A percentile compares a stretch with the other conserved stretches of the same genome.
Evolutionary conservation across 306 rosid genomes (phyloP).

Genomic region (Vigna angularis): DNA sequence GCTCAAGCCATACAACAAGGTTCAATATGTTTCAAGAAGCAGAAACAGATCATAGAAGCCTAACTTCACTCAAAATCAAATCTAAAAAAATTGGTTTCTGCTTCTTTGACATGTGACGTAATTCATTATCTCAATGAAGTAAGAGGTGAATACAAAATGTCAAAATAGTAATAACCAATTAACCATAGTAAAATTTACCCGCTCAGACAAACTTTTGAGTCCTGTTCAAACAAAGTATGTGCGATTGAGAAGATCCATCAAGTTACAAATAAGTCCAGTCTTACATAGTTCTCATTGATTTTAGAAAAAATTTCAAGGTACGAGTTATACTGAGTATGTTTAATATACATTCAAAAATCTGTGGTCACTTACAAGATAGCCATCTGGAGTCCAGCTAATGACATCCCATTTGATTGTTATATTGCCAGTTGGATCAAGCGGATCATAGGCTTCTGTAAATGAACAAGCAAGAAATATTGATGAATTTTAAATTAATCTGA

Average conservation of each 20-base stretch:
- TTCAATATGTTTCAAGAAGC: neutral
- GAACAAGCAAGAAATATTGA: conserved; percentile 30
- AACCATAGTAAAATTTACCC: conserved; percentile 6
- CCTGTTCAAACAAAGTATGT: neutral
- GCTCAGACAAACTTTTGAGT: neutral
- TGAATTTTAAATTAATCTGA: neutral
- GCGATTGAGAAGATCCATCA: conserved; percentile 10
- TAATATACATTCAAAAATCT: conserved; percentile 30
- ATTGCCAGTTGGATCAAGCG: conserved; percentile 91
- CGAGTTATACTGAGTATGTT: conserved; percentile 8
- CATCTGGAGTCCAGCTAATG: conserved; percentile 89
- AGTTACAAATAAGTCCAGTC: conserved; percentile 5
- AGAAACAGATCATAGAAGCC: neutral
- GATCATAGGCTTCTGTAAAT: conserved; percentile 84
- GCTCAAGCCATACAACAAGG: conserved; percentile 46
- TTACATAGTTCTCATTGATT: conserved; percentile 8
- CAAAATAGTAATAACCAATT: conserved; percentile 11
- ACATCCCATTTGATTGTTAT: conserved; percentile 96
- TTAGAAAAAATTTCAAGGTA: neutral
- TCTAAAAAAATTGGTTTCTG: neutral
- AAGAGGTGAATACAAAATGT: conserved; percentile 9
- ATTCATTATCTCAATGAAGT: conserved; percentile 12
- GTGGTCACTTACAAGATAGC: conserved; percentile 80
- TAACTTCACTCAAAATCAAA: conserved; percentile 12
- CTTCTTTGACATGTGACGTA: conserved; percentile 5